Conservation (phyloP, 1,284 basidiomycete genomes). For the Microbotryum scabiosae region DNA sequence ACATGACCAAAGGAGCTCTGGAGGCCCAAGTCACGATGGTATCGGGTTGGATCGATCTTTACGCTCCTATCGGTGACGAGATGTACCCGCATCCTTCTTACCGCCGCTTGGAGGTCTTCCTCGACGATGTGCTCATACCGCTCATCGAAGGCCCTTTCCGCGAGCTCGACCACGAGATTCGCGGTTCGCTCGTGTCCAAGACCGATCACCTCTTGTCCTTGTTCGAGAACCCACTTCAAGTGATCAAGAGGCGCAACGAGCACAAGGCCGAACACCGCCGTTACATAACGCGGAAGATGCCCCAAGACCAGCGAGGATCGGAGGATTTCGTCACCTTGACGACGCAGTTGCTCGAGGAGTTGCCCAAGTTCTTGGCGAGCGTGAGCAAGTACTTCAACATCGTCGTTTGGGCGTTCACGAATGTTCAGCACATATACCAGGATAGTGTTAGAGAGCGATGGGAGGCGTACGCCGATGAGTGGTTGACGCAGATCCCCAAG, state of each 20-base stretch:
- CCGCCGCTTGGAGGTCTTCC: slow-evolving; percentile 22
- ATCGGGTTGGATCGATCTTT: slow-evolving; percentile 30
- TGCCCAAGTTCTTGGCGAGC: slow-evolving; percentile 40
- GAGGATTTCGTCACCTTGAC: slow-evolving; percentile 40
- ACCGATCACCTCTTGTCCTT: slow-evolving; percentile 24
- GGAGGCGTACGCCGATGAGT: slow-evolving; percentile 21
- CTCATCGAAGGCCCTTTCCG: slow-evolving; percentile 25
- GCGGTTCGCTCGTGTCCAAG: slow-evolving; percentile 19
- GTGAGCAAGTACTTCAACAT: slow-evolving; percentile 39
- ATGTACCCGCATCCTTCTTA: slow-evolving; percentile 4
- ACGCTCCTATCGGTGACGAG: slow-evolving; percentile 21
- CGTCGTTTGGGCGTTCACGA: slow-evolving; percentile 37
- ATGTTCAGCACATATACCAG: slow-evolving; percentile 37
- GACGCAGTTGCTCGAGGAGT: slow-evolving; percentile 40
- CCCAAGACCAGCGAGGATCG: slow-evolving; percentile 31
- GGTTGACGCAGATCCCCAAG: slow-evolving; percentile 6
- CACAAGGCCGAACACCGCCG: slow-evolving; percentile 38
- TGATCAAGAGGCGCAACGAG: slow-evolving; percentile 39
- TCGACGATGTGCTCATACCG: slow-evolving; percentile 26
- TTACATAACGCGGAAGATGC: slow-evolving; percentile 32
- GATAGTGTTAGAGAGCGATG: slow-evolving; percentile 28
- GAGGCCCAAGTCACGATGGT: slow-evolving; percentile 27
- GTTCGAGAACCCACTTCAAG: slow-evolving; percentile 33
- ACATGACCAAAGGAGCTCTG: slow-evolving; percentile 20
- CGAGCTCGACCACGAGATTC: slow-evolving; percentile 25